These are phyloP conservation scores for Curvularia spicifera DNA, from an alignment of 2,329 filamentous ascomycete species.

Conservation along the genomic window DNA sequence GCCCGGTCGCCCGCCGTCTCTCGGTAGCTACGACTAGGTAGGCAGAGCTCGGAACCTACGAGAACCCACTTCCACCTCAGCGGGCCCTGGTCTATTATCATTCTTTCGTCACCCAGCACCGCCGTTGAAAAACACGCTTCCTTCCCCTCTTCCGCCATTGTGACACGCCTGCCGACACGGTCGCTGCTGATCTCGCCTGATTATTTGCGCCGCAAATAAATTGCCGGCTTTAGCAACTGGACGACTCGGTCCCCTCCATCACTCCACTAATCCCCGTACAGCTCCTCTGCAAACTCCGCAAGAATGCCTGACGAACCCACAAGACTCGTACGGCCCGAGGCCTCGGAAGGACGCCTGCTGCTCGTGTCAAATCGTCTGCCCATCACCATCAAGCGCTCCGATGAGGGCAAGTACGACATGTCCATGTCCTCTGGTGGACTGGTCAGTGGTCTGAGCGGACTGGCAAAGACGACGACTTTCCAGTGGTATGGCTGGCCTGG, in stretches of 20 bases:
- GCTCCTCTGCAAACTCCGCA: constrained; percentile 6
- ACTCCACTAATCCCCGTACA: constrained; percentile 10
- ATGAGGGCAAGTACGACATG: constrained; percentile 90
- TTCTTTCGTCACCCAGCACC: constrained; percentile 40
- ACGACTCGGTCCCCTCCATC: constrained; percentile 9
- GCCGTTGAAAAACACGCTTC: constrained; percentile 11
- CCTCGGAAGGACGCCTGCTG: constrained; percentile 64
- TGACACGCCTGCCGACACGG: neutral
- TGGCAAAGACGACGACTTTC: constrained; percentile 91
- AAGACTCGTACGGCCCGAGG: constrained; percentile 33
- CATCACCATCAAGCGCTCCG: constrained; percentile 93
- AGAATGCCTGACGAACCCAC: constrained; percentile 43
- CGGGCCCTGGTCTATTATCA: constrained; percentile 38
- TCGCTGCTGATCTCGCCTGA: constrained; percentile 9
- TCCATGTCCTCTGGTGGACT: constrained; percentile 97
- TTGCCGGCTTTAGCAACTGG: constrained; percentile 3
- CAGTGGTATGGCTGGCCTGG: constrained; percentile 99
- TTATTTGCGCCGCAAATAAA: constrained; percentile 10
- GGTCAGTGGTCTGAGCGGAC: constrained; percentile 88
- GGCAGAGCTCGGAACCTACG: constrained; percentile 34
- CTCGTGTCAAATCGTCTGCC: constrained; percentile 94
- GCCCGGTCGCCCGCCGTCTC: constrained; percentile 19
- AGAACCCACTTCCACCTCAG: constrained; percentile 36
- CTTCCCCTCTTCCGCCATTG: constrained; percentile 1
- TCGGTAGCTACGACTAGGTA: constrained; percentile 2